A percentile compares a stretch with the other conserved stretches of the same genome.
Conservation (phyloP, 1,284 basidiomycete species). For the Boletellus sp. region DNA sequence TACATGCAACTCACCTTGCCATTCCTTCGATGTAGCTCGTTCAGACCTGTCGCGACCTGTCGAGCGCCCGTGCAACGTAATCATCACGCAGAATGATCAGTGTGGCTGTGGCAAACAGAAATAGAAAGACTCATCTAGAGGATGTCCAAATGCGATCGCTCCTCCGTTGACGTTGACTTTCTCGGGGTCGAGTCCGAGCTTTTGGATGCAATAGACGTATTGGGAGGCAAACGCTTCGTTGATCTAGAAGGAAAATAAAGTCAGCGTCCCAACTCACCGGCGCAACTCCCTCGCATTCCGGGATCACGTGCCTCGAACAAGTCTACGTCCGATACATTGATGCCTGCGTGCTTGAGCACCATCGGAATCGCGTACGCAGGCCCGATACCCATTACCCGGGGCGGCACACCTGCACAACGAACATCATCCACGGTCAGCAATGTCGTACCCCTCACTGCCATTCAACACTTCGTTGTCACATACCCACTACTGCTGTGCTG, state of each 20-base stretch:
- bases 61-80: slow-evolving; percentile 83
- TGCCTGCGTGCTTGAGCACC: slow-evolving; percentile 61
- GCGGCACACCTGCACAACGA: slow-evolving; percentile 52
- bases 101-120: slow-evolving; percentile 6
- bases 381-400: slow-evolving; percentile 84
- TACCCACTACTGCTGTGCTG: slow-evolving; percentile 69
- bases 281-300: too few species aligned
- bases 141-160: slow-evolving; percentile 85
- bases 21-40: slow-evolving; percentile 74
- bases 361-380: slow-evolving; percentile 71
- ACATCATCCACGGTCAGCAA: not conserved
- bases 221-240: slow-evolving; percentile 94
- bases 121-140: slow-evolving; percentile 62
- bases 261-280: not conserved
- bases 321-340: slow-evolving; percentile 73
- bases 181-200: slow-evolving; percentile 65
- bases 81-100: slow-evolving; percentile 27
- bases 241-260: slow-evolving; percentile 44
- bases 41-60: slow-evolving; percentile 84
- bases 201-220: slow-evolving; percentile 77
- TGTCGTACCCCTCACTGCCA: not conserved
- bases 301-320: slow-evolving; percentile 62
- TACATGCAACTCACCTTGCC: slow-evolving; percentile 56
- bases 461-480: slow-evolving; percentile 14
- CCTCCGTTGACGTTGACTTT: slow-evolving; percentile 91